A percentile compares a stretch with the other conserved stretches of the same genome.
phyloP scores from a whole-genome alignment of 108 stramenopile species.

The Nitzschia sp. region DNA sequence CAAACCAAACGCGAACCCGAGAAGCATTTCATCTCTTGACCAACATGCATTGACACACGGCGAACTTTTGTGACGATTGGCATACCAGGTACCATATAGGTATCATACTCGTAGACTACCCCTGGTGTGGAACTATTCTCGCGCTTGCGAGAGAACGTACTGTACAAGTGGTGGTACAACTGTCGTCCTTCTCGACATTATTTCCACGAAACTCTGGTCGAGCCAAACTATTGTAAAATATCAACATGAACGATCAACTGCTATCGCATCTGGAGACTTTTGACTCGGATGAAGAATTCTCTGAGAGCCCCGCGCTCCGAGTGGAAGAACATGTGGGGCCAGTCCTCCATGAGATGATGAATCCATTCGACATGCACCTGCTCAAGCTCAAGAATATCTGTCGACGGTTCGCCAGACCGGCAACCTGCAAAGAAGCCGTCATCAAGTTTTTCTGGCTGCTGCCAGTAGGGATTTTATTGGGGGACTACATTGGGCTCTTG shows the following conservation, averaged over 20 bases:
- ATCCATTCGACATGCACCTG: neutral
- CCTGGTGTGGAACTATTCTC: too few relatives aligned
- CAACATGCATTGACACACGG: too few relatives aligned
- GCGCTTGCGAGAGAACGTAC: too few relatives aligned
- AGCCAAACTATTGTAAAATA: neutral
- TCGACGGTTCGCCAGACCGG: neutral
- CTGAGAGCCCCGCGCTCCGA: neutral
- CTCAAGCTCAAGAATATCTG: neutral
- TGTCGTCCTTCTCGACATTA: too few relatives aligned
- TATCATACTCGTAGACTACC: too few relatives aligned
- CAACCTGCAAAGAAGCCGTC: neutral
- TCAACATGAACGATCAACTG: constrained; percentile 20
- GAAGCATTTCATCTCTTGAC: too few relatives aligned
- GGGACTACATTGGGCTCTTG: neutral
- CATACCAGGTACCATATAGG: too few relatives aligned
- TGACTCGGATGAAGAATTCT: constrained; percentile 10
- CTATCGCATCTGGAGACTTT: constrained; percentile 19
- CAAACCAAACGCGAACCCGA: too few relatives aligned
- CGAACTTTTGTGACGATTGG: too few relatives aligned
- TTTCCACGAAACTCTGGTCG: neutral
- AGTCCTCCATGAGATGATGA: neutral
- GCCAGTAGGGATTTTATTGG: neutral
- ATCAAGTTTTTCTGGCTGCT: constrained; percentile 1
- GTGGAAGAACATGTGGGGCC: constrained; percentile 5
- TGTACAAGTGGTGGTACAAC: too few relatives aligned